These are phyloP conservation scores for Vitis riparia DNA, from an alignment of 164 flowering plant species.

Conservation along the genomic window DNA sequence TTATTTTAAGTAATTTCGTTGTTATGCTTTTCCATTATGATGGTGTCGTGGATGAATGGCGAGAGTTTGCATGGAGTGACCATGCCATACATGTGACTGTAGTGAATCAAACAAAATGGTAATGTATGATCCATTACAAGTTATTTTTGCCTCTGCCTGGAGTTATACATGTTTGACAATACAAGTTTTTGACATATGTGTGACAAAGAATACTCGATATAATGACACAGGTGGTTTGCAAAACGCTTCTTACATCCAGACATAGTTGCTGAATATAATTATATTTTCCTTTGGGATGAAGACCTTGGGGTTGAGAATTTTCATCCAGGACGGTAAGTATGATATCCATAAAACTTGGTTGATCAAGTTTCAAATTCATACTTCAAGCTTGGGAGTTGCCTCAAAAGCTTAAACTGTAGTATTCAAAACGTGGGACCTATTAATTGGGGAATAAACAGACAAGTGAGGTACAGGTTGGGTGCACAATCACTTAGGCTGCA, in stretches of 20 bases:
- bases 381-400: neutral
- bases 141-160: neutral
- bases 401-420: neutral
- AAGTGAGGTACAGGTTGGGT: no score
- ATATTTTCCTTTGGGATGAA: constrained; percentile 91
- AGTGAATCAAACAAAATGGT: constrained; percentile 89
- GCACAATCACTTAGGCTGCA: no score
- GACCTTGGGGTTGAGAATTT: constrained; percentile 84
- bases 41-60: constrained; percentile 78
- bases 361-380: neutral
- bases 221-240: constrained; percentile 83
- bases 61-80: constrained; percentile 57
- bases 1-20: constrained; percentile 53
- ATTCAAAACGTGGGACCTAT: no score
- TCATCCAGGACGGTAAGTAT: constrained; percentile 60
- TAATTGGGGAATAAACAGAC: no score
- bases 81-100: constrained; percentile 75
- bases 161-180: neutral
- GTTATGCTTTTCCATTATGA: constrained; percentile 94
- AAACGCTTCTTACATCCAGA: constrained; percentile 92
- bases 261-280: constrained; percentile 71
- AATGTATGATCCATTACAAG: neutral
- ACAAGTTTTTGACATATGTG: no score
- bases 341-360: no score
- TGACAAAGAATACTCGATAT: neutral